Evolutionary conservation across 1,284 basidiomycete genomes (phyloP).

Genomic region (Puccinia triticina): DNA sequence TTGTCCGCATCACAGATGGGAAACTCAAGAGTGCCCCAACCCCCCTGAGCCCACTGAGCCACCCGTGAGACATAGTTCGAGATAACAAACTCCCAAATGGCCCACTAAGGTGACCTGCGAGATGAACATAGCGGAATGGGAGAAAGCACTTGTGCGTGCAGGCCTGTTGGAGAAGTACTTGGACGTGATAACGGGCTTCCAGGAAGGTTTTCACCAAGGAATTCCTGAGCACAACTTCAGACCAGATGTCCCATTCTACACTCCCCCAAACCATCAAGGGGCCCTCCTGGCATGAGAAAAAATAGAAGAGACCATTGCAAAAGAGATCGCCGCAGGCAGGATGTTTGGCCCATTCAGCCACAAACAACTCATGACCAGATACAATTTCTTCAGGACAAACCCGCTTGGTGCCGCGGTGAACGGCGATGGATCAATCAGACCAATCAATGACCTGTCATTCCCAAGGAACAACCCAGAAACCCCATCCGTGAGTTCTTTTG

Average conservation of each 20-base stretch:
- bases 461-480: too few relatives aligned
- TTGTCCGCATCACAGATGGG: too few relatives aligned
- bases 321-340: not conserved
- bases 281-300: not conserved
- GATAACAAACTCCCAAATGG: not conserved
- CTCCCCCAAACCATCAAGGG: too few relatives aligned
- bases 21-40: too few relatives aligned
- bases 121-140: constrained; percentile 7
- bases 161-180: not conserved
- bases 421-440: not conserved
- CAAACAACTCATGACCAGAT: not conserved
- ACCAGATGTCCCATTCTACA: not conserved
- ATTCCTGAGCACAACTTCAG: not conserved
- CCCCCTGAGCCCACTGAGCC: too few relatives aligned
- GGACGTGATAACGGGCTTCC: not conserved
- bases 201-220: not conserved
- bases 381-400: not conserved
- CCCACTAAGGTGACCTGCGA: not conserved
- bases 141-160: not conserved
- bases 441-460: not conserved
- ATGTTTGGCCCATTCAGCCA: constrained; percentile 20
- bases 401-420: not conserved
- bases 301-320: not conserved
- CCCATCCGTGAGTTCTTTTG: too few relatives aligned
- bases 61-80: not conserved